These are phyloP conservation scores for Colletotrichum orbiculare DNA, from an alignment of 2,329 filamentous ascomycete genomes.

Conservation along the genomic window DNA sequence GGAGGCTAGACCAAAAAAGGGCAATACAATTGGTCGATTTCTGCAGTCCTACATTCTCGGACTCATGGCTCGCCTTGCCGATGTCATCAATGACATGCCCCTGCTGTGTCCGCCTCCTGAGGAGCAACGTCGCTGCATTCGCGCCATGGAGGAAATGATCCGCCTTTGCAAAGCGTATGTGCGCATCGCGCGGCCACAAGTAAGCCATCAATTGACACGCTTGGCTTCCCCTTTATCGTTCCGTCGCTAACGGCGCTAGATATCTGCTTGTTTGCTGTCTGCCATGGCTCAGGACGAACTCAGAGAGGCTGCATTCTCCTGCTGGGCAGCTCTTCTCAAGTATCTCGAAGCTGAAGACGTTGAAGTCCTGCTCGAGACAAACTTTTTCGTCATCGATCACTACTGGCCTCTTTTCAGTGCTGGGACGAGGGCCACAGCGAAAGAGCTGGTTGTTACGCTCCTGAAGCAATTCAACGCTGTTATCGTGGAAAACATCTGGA, in stretches of 20 bases:
- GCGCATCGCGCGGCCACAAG: conserved; percentile 85
- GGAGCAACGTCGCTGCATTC: conserved; percentile 82
- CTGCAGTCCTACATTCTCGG: conserved; percentile 87
- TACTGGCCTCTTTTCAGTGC: conserved; percentile 79
- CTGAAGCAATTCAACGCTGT: conserved; percentile 70
- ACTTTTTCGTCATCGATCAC: conserved; percentile 85
- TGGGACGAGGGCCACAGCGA: conserved; percentile 67
- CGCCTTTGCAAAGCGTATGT: conserved; percentile 78
- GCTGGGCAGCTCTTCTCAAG: conserved; percentile 84
- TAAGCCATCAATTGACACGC: conserved; percentile 50
- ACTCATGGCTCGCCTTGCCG: conserved; percentile 84
- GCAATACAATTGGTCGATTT: conserved; percentile 75
- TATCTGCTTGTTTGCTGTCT: conserved; percentile 91
- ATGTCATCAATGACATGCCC: conserved; percentile 76
- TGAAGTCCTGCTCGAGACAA: conserved; percentile 84
- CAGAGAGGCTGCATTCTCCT: conserved; percentile 81
- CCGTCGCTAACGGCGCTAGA: conserved; percentile 59
- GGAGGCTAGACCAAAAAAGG: conserved; percentile 59
- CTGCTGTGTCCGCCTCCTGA: conserved; percentile 63
- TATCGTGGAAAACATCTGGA: conserved; percentile 75
- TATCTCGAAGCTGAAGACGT: conserved; percentile 83
- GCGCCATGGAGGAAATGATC: conserved; percentile 90
- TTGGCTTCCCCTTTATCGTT: conserved; percentile 34
- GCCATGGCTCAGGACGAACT: conserved; percentile 80
- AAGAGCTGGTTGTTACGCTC: conserved; percentile 72